Evolutionary conservation across 1,139 yeast genomes (phyloP), one percentile per base, ranked within the genome.

Genomic region (Tardiomyces blankii): DNA sequence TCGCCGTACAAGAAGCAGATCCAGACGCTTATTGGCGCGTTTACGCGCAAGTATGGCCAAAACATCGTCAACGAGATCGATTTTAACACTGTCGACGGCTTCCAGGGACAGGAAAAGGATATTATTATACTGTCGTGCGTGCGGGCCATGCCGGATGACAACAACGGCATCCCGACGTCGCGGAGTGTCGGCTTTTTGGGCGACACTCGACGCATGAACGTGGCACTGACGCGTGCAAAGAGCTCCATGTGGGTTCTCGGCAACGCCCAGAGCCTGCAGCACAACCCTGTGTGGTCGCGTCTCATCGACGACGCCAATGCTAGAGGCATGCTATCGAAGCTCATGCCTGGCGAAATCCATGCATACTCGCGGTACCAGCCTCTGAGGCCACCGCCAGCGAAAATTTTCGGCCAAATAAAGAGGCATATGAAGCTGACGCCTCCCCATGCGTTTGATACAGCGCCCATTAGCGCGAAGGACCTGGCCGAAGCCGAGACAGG

Each of bases 91-190:
- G 91, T 91, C 48, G 98, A 91, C 70, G 98, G 98, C 1, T 91
- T 88, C 61, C 98, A 91, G 69, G 98, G 98, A 55, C 97, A 91
- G 63, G 98, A 91, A 61, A 91, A 89, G 62, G 97, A 91, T 54
- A 80, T 93, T 45, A 86, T 91, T 51, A 78, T 91, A 42, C 80
- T 91, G 72, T 88, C 97, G 0, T 89, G 97, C 76, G 98, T 93
- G 7, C 75, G 98, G 59, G 95, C 96, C 2, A 79, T 78, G 59
- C 46, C 56, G 11, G 54, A 57, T 6, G 47, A 52, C 48, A 54
- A 54, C 41, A 58, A 54, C 4, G 58, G 57, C 9, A 47, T 55
- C 2, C 54, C 58, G 9, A 51, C 56, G 13, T 60, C 65, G 4
- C 72, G 73, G 3, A 77, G 86, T 46, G 91, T 89, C 51, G 97